Percentiles rank a stretch among this genome's conserved stretches.
phyloP scores from a whole-genome alignment of 2,329 filamentous ascomycete species.

The Penicillium griseofulvum region DNA sequence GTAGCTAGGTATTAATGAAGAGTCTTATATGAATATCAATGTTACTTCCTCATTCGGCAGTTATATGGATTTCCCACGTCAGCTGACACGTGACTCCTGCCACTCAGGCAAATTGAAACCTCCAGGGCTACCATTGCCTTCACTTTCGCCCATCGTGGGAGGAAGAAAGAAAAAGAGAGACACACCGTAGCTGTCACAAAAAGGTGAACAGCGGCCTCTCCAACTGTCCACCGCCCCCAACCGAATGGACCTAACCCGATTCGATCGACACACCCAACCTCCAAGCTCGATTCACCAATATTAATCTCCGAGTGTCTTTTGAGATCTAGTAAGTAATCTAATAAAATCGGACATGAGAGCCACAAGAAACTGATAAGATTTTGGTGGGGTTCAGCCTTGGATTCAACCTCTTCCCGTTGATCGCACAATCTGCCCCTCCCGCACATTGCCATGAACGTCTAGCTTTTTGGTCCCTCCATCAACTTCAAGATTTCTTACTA shows the following conservation, averaged over 20 bases:
- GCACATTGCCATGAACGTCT: conserved; percentile 34
- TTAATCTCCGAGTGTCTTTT: background rate
- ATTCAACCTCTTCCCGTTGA: conserved; percentile 18
- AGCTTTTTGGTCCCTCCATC: conserved; percentile 20
- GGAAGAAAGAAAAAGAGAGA: background rate
- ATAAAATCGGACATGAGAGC: background rate
- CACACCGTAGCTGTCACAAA: background rate
- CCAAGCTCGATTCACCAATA: background rate
- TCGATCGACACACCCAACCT: conserved; percentile 8
- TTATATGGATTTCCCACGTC: background rate
- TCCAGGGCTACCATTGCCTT: background rate
- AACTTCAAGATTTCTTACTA: background rate
- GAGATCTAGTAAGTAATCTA: conserved; percentile 6
- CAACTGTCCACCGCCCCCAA: conserved; percentile 26
- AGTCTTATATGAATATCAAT: background rate
- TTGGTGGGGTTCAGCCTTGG: conserved; percentile 23
- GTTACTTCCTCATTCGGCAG: too few relatives aligned
- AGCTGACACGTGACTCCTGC: background rate
- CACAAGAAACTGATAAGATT: conserved; percentile 18
- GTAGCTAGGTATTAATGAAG: background rate
- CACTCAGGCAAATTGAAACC: background rate
- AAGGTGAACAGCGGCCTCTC: background rate
- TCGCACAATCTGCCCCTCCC: conserved; percentile 36
- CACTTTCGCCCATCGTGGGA: background rate
- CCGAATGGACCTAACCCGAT: conserved; percentile 18